phyloP scores from a whole-genome alignment of 1,139 yeast species.

The Hyphopichia buzzinii region DNA sequence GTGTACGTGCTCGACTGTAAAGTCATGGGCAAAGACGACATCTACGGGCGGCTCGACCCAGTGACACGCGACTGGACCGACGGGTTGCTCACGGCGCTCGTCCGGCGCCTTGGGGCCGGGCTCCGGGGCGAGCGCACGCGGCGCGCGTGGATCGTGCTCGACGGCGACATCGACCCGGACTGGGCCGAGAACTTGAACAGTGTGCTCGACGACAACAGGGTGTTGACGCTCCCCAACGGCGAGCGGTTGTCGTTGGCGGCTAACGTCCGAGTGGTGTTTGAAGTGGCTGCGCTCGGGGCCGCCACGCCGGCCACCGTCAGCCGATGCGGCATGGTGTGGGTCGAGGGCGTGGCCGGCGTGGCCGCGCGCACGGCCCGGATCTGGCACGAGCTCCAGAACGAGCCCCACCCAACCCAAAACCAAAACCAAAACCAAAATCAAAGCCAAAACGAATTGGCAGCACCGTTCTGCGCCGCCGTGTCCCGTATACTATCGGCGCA shows the following conservation, averaged over 20 bases:
- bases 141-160: constrained; percentile 78
- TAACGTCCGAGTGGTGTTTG: constrained; percentile 70
- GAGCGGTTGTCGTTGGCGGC: constrained; percentile 71
- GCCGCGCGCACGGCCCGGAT: not conserved
- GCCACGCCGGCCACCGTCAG: constrained; percentile 93
- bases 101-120: constrained; percentile 60
- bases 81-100: constrained; percentile 71
- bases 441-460: no score
- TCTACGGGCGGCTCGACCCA: constrained; percentile 71
- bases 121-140: constrained; percentile 57
- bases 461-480: not conserved
- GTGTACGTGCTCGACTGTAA: constrained; percentile 68
- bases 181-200: constrained; percentile 94
- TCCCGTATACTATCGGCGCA: not conserved
- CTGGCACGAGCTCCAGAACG: no score
- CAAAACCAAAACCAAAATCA: not conserved
- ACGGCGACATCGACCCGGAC: constrained; percentile 91
- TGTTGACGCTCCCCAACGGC: constrained; percentile 85
- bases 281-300: constrained; percentile 60
- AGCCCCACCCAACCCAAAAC: not conserved
- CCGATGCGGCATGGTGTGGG: constrained; percentile 89
- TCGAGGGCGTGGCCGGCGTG: constrained; percentile 29
- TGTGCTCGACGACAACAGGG: constrained; percentile 82
- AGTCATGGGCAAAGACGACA: constrained; percentile 59
- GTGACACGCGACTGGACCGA: constrained; percentile 92